A percentile compares a stretch with the other conserved stretches of the same genome.
These are phyloP conservation scores for Rhizomucor pusillus DNA, from an alignment of 371 early-diverging fungal genomes.

Conservation along the genomic window DNA sequence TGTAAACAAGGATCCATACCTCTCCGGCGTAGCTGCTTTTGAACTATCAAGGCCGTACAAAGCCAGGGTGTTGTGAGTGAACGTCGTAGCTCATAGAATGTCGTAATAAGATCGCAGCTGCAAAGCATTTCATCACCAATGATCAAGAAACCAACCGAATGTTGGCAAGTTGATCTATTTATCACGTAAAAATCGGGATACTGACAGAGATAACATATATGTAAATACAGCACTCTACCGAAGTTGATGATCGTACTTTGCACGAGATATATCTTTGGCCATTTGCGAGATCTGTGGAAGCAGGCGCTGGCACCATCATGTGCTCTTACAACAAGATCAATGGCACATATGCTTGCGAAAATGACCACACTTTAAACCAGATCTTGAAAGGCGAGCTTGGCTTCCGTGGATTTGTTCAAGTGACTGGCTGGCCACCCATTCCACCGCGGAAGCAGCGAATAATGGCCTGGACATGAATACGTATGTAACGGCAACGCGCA, in stretches of 20 bases:
- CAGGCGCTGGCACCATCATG: conserved; percentile 49
- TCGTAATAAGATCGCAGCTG: conserved; percentile 33
- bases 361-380: conserved; percentile 35
- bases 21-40: conserved; percentile 22
- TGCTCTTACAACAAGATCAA: conserved; percentile 48
- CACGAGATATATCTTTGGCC: conserved; percentile 52
- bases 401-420: conserved; percentile 30
- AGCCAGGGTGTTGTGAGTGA: conserved; percentile 26
- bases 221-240: conserved; percentile 12
- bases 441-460: conserved; percentile 20
- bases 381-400: conserved; percentile 48
- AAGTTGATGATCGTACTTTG: conserved; percentile 47
- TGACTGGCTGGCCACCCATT: conserved; percentile 16
- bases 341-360: conserved; percentile 47
- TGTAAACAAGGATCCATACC: conserved; percentile 50
- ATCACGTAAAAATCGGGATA: neutral
- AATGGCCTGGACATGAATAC: conserved; percentile 48
- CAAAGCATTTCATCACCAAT: conserved; percentile 50
- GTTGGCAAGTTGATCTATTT: conserved; percentile 1
- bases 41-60: conserved; percentile 25
- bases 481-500: no score
- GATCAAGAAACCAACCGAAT: conserved; percentile 42
- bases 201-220: neutral
- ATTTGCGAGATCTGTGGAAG: conserved; percentile 40
- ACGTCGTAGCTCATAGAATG: neutral